Base-by-base conservation (phyloP, 306 rosid genomes). In the Hylodesmum podocarpum region DNA sequence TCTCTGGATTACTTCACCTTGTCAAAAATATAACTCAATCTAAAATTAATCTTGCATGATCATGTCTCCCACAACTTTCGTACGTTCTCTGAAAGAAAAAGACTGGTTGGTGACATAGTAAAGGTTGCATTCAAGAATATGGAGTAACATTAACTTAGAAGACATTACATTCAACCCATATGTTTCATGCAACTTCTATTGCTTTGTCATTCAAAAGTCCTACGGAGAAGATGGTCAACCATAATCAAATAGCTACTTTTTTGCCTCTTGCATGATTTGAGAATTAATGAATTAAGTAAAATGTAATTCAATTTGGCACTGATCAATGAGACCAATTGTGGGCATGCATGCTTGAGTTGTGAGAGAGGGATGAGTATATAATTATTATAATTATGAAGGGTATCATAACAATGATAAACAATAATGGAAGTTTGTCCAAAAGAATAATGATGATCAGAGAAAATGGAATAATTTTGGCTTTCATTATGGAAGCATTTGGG, bases 361-460 rank as follows among this genome's bases (percentile, higher is more conserved):
- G 27, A 41, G 54, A 41, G 54, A 36, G 57, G 65, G 34, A 78
- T 59, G 82, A 78, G 82, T 61, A 22, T 16, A 71, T 71, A 66
- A 47, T 36, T 3, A 58, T 78, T 18, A 78, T 16, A 19, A 66
- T 66, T 47, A 28, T 61, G 58, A 72, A 13, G 47, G 62, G 21
- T 29, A 70, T 70, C 27, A 51, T 61, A 16, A 36, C 5, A 49
- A 70, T 27, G 66, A 36, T 47, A 78, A 36, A 57, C 14, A 51
- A 78, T 46, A 34, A 70, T 37, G 78, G 29, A 70, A 70, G 68
- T 24, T 21, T 36, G 78, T 59, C 72, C 46, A 49, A 64, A 19
- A 70, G 36, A 12, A 12, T 12, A 47, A 78, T 62, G 78, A 79
- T 79, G 66, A 79, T 0, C 3, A 39, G 29, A 62, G 69, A 6